Conservation (phyloP, 805 yeast genomes). For the Wickerhamia fluorescens region DNA sequence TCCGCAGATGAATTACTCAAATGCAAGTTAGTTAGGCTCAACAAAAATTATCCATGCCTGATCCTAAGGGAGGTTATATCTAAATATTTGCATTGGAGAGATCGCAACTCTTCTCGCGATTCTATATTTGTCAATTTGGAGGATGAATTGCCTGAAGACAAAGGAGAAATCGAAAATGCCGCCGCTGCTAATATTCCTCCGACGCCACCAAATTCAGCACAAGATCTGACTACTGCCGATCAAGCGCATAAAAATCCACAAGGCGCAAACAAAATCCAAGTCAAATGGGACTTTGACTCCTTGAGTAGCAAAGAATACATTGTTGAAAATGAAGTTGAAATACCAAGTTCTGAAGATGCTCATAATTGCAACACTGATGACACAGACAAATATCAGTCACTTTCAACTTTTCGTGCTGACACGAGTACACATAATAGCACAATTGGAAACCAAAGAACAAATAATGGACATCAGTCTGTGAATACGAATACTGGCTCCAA, state of each 20-base stretch:
- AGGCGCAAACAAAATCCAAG: slow-evolving; percentile 26
- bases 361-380: slow-evolving; percentile 8
- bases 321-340: slow-evolving; percentile 58
- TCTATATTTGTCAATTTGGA: slow-evolving; percentile 31
- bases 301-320: slow-evolving; percentile 68
- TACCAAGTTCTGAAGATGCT: slow-evolving; percentile 17
- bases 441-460: too few relatives aligned
- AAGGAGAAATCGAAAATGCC: background rate
- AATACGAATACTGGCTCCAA: too few relatives aligned
- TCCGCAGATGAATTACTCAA: slow-evolving; percentile 78
- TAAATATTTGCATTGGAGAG: slow-evolving; percentile 71
- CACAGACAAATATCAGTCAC: slow-evolving; percentile 17
- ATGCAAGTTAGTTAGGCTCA: slow-evolving; percentile 61
- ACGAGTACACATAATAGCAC: too few relatives aligned
- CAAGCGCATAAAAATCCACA: slow-evolving; percentile 6
- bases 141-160: slow-evolving; percentile 4
- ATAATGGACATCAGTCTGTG: too few relatives aligned
- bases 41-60: slow-evolving; percentile 53
- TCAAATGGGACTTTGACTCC: slow-evolving; percentile 89
- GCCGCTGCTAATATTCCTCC: background rate
- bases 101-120: slow-evolving; percentile 49
- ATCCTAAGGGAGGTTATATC: slow-evolving; percentile 68
- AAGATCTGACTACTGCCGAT: background rate
- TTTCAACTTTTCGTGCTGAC: slow-evolving; percentile 17
- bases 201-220: background rate